Base-by-base conservation (phyloP, 495 filamentous ascomycete species). In the Letharia lupina region DNA sequence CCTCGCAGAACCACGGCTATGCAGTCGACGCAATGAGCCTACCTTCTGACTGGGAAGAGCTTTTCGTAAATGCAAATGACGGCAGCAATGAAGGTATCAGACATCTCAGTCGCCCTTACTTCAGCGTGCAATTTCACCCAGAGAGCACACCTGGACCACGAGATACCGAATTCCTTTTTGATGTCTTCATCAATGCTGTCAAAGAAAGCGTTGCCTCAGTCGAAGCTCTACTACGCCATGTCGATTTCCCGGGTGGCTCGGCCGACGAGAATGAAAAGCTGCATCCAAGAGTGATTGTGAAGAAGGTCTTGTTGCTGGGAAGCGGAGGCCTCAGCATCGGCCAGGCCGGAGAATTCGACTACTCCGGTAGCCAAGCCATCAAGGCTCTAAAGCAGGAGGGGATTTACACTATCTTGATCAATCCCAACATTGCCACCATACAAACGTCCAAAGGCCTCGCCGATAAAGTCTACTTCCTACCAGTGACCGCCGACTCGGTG, bases 41-140 rank as follows among this genome's bases (percentile, higher is more conserved):
- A 16, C 88, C 91, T 31, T 65, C 78, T 12, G 87, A 85, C 58
- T 98, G 94, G 94, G 83, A 88, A 67, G 94, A 97, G 74, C 82
- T 98, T 1, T 98, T 98, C 69, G 87, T 97, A 65, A 98, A 98
- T 72, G 94, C 94, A 74, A 98, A 98, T 73, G 94, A 98, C 73
- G 90, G 89, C 69, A 96, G 91, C 74, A 98, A 98, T 75, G 94
- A 98, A 77, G 94, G 94, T 77, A 96, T 98, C 69, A 87, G 91
- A 73, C 92, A 98, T 74, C 79, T 83, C 56, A 83, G 79, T 75
- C 88, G 85, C 61, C 94, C 94, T 23, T 95, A 90, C 80, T 98
- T 98, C 83, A 96, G 91, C 79, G 94, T 98, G 31, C 94, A 98
- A 76, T 98, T 98, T 81, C 94, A 98, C 72, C 94, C 94, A 0